Conservation (phyloP, 2,329 filamentous ascomycete genomes). For the Trichoderma citrinoviride region DNA sequence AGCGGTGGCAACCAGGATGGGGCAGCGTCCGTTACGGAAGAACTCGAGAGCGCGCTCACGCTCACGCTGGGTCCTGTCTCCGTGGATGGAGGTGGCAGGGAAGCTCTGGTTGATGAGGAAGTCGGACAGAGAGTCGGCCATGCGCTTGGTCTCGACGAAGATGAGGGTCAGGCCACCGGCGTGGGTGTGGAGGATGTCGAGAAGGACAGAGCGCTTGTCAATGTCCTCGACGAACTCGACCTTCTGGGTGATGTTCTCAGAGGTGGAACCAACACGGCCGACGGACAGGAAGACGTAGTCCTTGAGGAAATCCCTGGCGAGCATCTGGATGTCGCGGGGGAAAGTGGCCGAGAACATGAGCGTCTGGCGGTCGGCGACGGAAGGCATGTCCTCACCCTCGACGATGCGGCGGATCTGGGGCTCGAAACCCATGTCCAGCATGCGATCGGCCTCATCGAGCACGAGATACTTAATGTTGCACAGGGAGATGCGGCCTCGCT, state of each 20-base stretch:
- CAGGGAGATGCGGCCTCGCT: slow-evolving; percentile 96
- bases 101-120: slow-evolving; percentile 99
- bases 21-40: slow-evolving; percentile 94
- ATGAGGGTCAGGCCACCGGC: slow-evolving; percentile 87
- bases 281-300: slow-evolving; percentile 99
- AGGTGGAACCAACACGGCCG: slow-evolving; percentile 96
- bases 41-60: slow-evolving; percentile 97
- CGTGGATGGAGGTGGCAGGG: slow-evolving; percentile 97
- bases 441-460: slow-evolving; percentile 98
- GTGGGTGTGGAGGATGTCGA: slow-evolving; percentile 96
- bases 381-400: slow-evolving; percentile 96
- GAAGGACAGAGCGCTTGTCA: slow-evolving; percentile 95
- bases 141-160: slow-evolving; percentile 99
- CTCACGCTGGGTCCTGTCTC: slow-evolving; percentile 97
- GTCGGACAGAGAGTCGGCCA: slow-evolving; percentile 96
- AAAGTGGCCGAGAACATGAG: slow-evolving; percentile 99
- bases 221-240: slow-evolving; percentile 95
- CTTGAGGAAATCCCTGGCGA: slow-evolving; percentile 97
- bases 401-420: slow-evolving; percentile 98
- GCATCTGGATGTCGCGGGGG: slow-evolving; percentile 98
- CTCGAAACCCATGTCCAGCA: slow-evolving; percentile 99
- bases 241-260: slow-evolving; percentile 99
- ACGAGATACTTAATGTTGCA: slow-evolving; percentile 99
- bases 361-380: slow-evolving; percentile 79
- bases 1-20: slow-evolving; percentile 93